A percentile compares a stretch with the other conserved stretches of the same genome.
phyloP scores from a whole-genome alignment of 371 early-diverging fungal species.

The Mucor saturninus region DNA sequence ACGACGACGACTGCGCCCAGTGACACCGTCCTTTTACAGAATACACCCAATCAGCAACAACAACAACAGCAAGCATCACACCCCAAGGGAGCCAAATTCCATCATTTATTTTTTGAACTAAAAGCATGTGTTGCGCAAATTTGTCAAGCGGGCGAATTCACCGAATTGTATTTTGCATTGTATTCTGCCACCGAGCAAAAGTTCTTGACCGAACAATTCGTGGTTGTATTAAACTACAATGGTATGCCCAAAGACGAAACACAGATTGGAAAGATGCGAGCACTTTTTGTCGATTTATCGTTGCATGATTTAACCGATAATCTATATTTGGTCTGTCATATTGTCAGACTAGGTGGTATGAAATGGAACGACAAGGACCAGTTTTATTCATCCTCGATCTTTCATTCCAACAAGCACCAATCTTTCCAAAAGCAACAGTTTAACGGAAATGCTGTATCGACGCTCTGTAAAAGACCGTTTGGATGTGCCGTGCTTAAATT shows the following conservation, averaged over 20 bases:
- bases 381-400: constrained; percentile 22
- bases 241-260: constrained; percentile 64
- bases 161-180: constrained; percentile 70
- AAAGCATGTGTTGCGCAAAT: constrained; percentile 71
- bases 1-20: neutral
- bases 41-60: neutral
- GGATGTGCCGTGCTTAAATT: constrained; percentile 69
- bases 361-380: constrained; percentile 56
- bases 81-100: constrained; percentile 47
- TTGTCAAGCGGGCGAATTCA: constrained; percentile 65
- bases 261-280: constrained; percentile 55
- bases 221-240: constrained; percentile 57
- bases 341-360: constrained; percentile 69
- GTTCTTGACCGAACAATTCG: constrained; percentile 70
- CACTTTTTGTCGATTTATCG: constrained; percentile 65
- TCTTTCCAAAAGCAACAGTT: constrained; percentile 12
- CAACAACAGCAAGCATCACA: neutral
- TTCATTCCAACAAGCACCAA: constrained; percentile 20
- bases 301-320: constrained; percentile 56
- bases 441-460: neutral
- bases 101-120: constrained; percentile 65
- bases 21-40: neutral
- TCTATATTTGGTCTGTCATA: constrained; percentile 66
- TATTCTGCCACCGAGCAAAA: constrained; percentile 56
- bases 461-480: constrained; percentile 59